A percentile compares a stretch with the other conserved stretches of the same genome.
Conservation (phyloP, 768 basidiomycete species). For the Dioszegia aurantiaca region DNA sequence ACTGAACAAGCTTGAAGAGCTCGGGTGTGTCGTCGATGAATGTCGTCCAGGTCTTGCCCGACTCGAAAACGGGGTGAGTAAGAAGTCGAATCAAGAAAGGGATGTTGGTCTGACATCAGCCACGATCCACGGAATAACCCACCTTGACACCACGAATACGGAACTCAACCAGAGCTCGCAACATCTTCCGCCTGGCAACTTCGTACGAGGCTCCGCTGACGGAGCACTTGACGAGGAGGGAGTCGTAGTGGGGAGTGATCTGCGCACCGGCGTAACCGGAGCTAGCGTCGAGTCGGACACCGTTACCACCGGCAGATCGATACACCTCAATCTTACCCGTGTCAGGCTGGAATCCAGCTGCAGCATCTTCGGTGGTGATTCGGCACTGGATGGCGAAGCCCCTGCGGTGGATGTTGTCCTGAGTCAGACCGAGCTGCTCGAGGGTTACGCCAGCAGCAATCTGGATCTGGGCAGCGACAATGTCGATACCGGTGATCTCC, state of each 20-base stretch:
- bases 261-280: conserved; percentile 98
- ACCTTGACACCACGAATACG: conserved; percentile 97
- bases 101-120: conserved; percentile 76
- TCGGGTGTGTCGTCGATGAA: conserved; percentile 99
- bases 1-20: conserved; percentile 95
- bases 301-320: conserved; percentile 96
- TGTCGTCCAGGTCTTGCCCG: conserved; percentile 97
- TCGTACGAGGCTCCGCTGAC: conserved; percentile 97
- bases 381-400: conserved; percentile 98
- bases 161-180: conserved; percentile 98
- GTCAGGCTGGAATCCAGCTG: conserved; percentile 91
- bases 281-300: conserved; percentile 91
- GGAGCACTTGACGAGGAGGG: conserved; percentile 90
- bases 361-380: conserved; percentile 94
- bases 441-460: conserved; percentile 98
- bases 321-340: conserved; percentile 99
- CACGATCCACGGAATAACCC: not conserved
- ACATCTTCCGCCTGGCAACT: conserved; percentile 97
- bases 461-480: conserved; percentile 98
- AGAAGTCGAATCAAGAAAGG: conserved; percentile 98
- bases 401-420: conserved; percentile 91
- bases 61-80: conserved; percentile 93
- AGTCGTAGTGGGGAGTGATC: conserved; percentile 99
- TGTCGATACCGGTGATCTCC: conserved; percentile 99
- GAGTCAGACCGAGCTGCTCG: conserved; percentile 88